Evolutionary conservation across 2,329 filamentous ascomycete genomes (phyloP).

Genomic region (Penicillium hordei): DNA sequence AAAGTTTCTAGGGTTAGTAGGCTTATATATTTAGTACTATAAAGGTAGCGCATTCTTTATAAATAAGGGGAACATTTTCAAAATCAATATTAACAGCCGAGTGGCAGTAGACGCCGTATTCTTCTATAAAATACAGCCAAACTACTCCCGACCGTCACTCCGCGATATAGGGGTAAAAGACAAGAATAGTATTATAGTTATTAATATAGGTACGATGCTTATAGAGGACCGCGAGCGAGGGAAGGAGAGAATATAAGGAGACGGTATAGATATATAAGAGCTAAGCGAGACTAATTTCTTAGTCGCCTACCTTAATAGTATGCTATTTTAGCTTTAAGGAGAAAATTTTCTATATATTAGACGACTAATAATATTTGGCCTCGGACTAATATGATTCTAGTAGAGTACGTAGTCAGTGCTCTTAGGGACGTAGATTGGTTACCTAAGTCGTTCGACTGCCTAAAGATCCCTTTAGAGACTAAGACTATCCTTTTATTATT

Average conservation of each 20-base stretch:
- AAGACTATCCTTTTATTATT: slow-evolving; percentile 20
- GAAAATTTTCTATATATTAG: slow-evolving; percentile 24
- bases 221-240: slow-evolving; percentile 11
- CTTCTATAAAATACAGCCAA: slow-evolving; percentile 26
- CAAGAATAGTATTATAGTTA: slow-evolving; percentile 13
- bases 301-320: slow-evolving; percentile 21
- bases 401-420: slow-evolving; percentile 21
- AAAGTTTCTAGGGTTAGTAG: slow-evolving; percentile 31
- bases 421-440: slow-evolving; percentile 21
- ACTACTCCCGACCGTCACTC: slow-evolving; percentile 23
- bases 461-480: slow-evolving; percentile 23
- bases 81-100: slow-evolving; percentile 25
- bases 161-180: slow-evolving; percentile 12
- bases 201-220: slow-evolving; percentile 14
- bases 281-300: slow-evolving; percentile 20
- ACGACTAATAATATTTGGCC: not conserved
- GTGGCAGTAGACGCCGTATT: slow-evolving; percentile 24
- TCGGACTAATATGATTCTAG: slow-evolving; percentile 10
- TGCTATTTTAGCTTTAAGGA: slow-evolving; percentile 25
- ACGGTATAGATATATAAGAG: slow-evolving; percentile 10
- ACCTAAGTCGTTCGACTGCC: slow-evolving; percentile 19
- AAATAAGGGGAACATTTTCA: slow-evolving; percentile 23
- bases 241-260: slow-evolving; percentile 17
- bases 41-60: slow-evolving; percentile 36
- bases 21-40: slow-evolving; percentile 31